These are phyloP conservation scores for Alectoria sarmentosa DNA, from an alignment of 495 filamentous ascomycete species.

Conservation along the genomic window DNA sequence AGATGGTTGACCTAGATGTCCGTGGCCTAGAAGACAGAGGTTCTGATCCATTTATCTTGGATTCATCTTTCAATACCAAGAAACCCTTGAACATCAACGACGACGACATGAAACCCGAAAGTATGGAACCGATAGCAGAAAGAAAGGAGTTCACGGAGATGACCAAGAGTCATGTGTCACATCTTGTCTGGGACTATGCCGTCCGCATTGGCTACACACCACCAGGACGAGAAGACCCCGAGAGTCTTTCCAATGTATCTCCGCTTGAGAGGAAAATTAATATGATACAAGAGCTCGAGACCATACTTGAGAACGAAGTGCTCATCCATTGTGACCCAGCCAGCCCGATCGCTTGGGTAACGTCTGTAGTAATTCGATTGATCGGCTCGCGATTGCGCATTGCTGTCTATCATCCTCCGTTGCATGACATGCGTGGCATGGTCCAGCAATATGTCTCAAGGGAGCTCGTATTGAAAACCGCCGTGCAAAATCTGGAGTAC, in stretches of 20 bases:
- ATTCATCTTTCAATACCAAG: constrained; percentile 54
- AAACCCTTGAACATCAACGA: constrained; percentile 46
- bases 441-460: constrained; percentile 12
- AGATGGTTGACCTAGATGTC: constrained; percentile 64
- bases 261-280: constrained; percentile 14
- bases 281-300: constrained; percentile 12
- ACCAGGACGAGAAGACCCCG: constrained; percentile 7
- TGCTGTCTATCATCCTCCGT: constrained; percentile 21
- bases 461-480: constrained; percentile 17
- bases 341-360: constrained; percentile 19
- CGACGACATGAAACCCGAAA: constrained; percentile 23
- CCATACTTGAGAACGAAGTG: constrained; percentile 16
- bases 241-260: neutral
- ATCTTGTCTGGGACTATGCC: constrained; percentile 12
- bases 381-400: constrained; percentile 22
- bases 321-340: constrained; percentile 20
- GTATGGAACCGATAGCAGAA: constrained; percentile 10
- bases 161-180: constrained; percentile 18
- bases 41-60: constrained; percentile 58
- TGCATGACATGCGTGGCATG: constrained; percentile 8
- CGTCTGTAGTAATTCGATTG: constrained; percentile 20
- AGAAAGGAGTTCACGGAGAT: constrained; percentile 24
- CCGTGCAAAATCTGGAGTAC: constrained; percentile 22
- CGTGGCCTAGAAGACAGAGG: constrained; percentile 69
- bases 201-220: constrained; percentile 11